Base-by-base conservation (phyloP, 1,284 basidiomycete genomes). In the Ceratobasidium theobromae region DNA sequence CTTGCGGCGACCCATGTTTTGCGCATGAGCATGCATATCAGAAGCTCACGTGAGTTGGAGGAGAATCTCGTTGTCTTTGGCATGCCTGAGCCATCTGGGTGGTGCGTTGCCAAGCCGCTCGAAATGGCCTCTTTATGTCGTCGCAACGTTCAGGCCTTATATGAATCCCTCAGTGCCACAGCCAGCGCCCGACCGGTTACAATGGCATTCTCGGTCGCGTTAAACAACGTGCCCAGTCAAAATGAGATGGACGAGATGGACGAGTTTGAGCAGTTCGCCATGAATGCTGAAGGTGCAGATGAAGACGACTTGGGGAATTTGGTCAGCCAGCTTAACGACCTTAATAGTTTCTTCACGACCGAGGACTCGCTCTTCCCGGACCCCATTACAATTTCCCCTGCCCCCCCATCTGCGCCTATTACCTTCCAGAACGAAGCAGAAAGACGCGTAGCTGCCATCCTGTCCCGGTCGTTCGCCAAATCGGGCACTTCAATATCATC, bases 301-400 rank as follows among this genome's bases (percentile, higher is more conserved):
- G 82, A 86, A 40, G 85, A 86, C 57, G 86, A 91, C 70, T 80
- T 96, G n/a, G 88, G 90, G 4, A 89, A 91, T 68, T 79, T 95
- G 27, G 91, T 95, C 30, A 91, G 88, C 71, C 90, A 93, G 68
- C 80, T 96, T 46, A 90, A 95, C 73, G 89, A 91, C 68, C 80
- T 97, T 48, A 91, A 87, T 69, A 87, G 86, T 68, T 95, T 91
- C 80, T 95, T 95, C 80, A 89, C 90, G 73, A 85, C 87, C 57
- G 74, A 75, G 0, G 69, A 74, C 33, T 72, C 72, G n/a, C n/a
- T n/a, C 27, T 46, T 51, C 0, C 68, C 66, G 28, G 57, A 60
- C n/a, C 57, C 57, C 4, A 60, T 60, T 21, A 9, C 43, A 12
- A 21, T 60, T 23, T 60, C 67, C 45, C 51, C 55, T 51, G 55